A percentile compares a stretch with the other conserved stretches of the same genome.
Evolutionary conservation across 148 eudicot species (phyloP).

Genomic region (Vaccinium macrocarpon): DNA sequence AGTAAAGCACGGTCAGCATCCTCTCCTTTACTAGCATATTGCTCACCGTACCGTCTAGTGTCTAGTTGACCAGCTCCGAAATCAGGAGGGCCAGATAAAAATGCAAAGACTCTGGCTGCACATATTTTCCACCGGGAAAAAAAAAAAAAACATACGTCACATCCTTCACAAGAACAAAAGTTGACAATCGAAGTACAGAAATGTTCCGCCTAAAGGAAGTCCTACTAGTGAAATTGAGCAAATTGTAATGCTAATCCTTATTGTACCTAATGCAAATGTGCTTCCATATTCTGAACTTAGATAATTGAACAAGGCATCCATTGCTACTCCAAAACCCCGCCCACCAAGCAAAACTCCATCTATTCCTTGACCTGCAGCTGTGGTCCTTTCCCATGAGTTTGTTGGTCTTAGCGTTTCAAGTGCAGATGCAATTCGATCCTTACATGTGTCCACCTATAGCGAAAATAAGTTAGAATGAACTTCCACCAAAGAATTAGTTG

Average conservation of each 20-base stretch:
- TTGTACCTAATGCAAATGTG: conserved; percentile 85
- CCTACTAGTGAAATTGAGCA: background rate
- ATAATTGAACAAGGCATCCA: conserved; percentile 86
- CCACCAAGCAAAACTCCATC: conserved; percentile 92
- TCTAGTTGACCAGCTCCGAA: conserved; percentile 93
- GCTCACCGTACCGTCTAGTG: conserved; percentile 95
- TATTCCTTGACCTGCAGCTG: conserved; percentile 76
- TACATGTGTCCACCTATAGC: conserved; percentile 88
- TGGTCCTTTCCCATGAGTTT: conserved; percentile 88
- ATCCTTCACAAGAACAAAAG: background rate
- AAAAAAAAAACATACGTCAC: background rate
- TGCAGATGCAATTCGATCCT: conserved; percentile 88
- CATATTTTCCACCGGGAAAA: conserved; percentile 1
- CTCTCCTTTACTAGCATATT: conserved; percentile 98
- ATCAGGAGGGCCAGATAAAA: conserved; percentile 97
- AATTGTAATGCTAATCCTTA: background rate
- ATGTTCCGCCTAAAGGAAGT: background rate
- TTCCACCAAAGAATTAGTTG: conserved; percentile 2
- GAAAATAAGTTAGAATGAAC: conserved; percentile 17
- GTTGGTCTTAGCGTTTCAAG: conserved; percentile 94
- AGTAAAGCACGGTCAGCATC: conserved; percentile 98
- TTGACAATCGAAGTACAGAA: background rate
- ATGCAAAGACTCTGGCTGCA: conserved; percentile 95
- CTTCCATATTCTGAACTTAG: conserved; percentile 95
- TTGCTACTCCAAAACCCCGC: conserved; percentile 94